Conservation (phyloP, 2,329 filamentous ascomycete genomes). For the Immersiporthe knoxdaviesiana region DNA sequence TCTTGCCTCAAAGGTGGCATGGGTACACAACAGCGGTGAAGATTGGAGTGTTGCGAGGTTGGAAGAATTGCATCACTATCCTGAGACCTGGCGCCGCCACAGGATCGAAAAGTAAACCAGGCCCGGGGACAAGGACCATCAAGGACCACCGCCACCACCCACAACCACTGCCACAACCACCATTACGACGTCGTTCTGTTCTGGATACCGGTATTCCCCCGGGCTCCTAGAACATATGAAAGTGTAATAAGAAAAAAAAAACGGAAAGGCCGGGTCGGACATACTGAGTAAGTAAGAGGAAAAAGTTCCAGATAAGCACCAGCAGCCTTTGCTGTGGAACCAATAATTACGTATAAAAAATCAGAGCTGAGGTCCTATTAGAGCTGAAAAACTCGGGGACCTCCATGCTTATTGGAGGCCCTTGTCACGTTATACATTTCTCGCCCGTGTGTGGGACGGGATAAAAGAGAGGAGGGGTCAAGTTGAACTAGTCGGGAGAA, state of each 20-base stretch:
- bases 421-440: neutral
- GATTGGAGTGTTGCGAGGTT: neutral
- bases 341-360: neutral
- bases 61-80: neutral
- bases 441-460: neutral
- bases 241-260: too few species aligned
- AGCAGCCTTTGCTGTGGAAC: neutral
- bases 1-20: neutral
- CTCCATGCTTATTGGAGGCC: neutral
- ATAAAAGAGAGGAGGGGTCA: neutral
- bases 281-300: neutral
- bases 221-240: too few species aligned
- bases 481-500: neutral
- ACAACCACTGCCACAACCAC: neutral
- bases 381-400: neutral
- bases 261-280: neutral
- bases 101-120: neutral
- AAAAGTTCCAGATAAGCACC: neutral
- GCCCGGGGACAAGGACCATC: too few species aligned
- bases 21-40: neutral
- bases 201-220: neutral
- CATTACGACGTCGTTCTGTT: neutral
- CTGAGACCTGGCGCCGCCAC: neutral
- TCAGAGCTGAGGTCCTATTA: neutral
- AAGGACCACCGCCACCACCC: too few species aligned